Conservation (phyloP, 345 rosid genomes). For the Citrus reticulata region DNA sequence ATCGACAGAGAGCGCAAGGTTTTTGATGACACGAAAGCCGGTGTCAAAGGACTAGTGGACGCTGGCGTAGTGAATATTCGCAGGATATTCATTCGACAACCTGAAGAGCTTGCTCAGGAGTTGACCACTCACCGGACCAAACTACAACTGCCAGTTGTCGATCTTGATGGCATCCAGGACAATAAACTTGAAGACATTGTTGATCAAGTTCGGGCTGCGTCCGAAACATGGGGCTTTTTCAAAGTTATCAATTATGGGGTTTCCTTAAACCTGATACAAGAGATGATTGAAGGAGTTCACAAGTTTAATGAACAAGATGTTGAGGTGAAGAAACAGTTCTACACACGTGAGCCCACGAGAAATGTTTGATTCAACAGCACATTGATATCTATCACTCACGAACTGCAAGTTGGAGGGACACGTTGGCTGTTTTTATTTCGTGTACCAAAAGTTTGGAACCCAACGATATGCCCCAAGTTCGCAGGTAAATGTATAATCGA, state of each 20-base stretch:
- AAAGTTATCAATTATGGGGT: conserved; percentile 48
- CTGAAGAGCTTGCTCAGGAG: conserved; percentile 5
- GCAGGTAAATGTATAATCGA: neutral
- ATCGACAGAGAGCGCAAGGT: conserved; percentile 6
- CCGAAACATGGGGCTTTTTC: conserved; percentile 38
- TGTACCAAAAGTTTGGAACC: neutral
- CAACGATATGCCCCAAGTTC: neutral
- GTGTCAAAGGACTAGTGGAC: conserved; percentile 21
- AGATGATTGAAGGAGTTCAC: conserved; percentile 6
- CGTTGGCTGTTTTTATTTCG: neutral
- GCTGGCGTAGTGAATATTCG: conserved; percentile 16
- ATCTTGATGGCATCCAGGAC: conserved; percentile 4
- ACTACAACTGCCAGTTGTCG: conserved; percentile 9
- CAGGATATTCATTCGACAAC: conserved; percentile 6
- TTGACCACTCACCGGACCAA: neutral
- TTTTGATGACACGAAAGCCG: conserved; percentile 19
- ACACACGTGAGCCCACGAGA: neutral
- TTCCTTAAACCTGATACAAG: conserved; percentile 9
- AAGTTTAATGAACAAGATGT: conserved; percentile 12
- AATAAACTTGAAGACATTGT: conserved; percentile 13
- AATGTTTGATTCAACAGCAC: conserved; percentile 11
- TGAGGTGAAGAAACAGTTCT: conserved; percentile 18
- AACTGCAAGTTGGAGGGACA: conserved; percentile 31
- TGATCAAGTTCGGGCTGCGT: conserved; percentile 27
- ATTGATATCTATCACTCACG: conserved; percentile 12